Percentiles rank a stretch among this genome's conserved stretches.
Conservation (phyloP, 2,329 filamentous ascomycete genomes). For the Knufia petricola region DNA sequence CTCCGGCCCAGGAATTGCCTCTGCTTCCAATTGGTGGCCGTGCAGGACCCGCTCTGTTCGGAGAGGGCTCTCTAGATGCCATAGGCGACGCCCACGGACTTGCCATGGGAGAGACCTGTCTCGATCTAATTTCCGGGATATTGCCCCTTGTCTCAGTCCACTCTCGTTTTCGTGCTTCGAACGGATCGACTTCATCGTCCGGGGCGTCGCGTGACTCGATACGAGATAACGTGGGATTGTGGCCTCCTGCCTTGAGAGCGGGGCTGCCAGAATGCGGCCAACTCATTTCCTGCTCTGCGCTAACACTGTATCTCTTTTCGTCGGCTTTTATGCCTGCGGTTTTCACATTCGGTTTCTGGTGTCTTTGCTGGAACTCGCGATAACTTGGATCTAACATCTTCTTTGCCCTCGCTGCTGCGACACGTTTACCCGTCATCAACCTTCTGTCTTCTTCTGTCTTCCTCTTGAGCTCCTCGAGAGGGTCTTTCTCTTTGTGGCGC, state of each 20-base stretch:
- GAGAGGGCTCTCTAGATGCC: background rate
- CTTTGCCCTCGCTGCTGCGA: slow-evolving; percentile 3
- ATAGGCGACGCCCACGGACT: slow-evolving; percentile 5
- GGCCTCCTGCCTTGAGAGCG: slow-evolving; percentile 8
- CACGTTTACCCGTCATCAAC: background rate
- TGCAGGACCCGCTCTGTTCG: background rate
- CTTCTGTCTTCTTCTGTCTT: background rate
- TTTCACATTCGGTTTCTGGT: slow-evolving; percentile 4
- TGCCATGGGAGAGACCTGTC: background rate
- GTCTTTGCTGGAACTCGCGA: slow-evolving; percentile 2
- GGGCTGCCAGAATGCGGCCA: slow-evolving; percentile 21
- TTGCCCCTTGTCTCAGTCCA: slow-evolving; percentile 11
- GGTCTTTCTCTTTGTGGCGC: slow-evolving; percentile 5
- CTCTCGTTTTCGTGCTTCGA: slow-evolving; percentile 13
- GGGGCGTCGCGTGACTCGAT: slow-evolving; percentile 19
- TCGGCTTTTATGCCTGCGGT: background rate
- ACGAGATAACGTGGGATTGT: slow-evolving; percentile 14
- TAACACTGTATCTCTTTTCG: slow-evolving; percentile 7
- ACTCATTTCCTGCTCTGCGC: slow-evolving; percentile 14
- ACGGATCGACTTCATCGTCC: slow-evolving; percentile 17
- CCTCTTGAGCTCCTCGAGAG: background rate
- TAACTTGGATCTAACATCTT: slow-evolving; percentile 6
- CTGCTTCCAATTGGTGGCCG: background rate
- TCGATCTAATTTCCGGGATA: slow-evolving; percentile 1
- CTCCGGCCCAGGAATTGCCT: background rate